Evolutionary conservation across 257 asterid genomes (phyloP).

Genomic region (Verbascum thapsus): DNA sequence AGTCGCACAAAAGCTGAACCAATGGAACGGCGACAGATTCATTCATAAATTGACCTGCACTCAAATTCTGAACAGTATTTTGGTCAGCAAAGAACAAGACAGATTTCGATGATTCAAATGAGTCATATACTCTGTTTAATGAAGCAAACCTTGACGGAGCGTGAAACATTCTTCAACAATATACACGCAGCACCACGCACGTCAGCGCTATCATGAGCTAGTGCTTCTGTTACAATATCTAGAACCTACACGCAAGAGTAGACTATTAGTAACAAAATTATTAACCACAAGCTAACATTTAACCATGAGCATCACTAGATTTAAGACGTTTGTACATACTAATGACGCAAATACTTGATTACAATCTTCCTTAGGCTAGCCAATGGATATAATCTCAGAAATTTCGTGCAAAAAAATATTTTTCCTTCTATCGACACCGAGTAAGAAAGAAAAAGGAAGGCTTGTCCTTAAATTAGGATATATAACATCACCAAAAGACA

Average conservation of each 20-base stretch:
- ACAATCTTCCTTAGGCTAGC: too few species aligned
- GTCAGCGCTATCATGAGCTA: constrained; percentile 67
- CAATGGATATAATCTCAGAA: constrained; percentile 6
- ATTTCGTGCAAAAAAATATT: constrained; percentile 8
- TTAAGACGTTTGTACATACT: too few species aligned
- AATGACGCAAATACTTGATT: constrained; percentile 4
- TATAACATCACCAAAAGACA: not conserved
- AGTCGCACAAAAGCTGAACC: constrained; percentile 75
- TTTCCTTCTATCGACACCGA: not conserved
- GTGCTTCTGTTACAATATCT: constrained; percentile 53
- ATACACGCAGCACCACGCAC: constrained; percentile 88
- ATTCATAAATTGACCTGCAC: constrained; percentile 84
- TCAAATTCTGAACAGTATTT: constrained; percentile 60
- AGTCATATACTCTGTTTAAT: constrained; percentile 21
- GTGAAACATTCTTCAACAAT: constrained; percentile 80
- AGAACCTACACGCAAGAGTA: constrained; percentile 57
- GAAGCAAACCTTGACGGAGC: constrained; percentile 83
- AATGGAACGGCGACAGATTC: constrained; percentile 58
- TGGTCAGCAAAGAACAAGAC: constrained; percentile 37
- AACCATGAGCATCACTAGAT: constrained; percentile 21
- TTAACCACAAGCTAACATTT: not conserved
- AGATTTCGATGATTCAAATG: constrained; percentile 11
- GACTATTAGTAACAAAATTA: constrained; percentile 13
- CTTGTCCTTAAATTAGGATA: not conserved
- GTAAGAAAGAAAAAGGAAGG: not conserved